Conservation (phyloP, 2,329 filamentous ascomycete genomes). For the Cladosporium austrohemisphaericum region DNA sequence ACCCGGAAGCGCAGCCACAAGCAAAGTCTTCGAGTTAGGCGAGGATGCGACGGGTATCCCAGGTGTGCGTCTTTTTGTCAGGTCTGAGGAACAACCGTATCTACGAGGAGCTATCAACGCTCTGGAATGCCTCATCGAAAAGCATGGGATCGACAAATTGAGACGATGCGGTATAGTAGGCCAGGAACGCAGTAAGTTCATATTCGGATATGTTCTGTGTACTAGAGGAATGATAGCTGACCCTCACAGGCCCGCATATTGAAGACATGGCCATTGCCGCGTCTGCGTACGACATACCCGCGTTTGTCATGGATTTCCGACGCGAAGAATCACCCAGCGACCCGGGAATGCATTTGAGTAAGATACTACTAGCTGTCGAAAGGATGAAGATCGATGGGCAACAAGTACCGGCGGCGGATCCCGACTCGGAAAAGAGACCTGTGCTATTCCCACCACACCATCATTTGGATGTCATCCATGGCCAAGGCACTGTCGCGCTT, state of each 20-base stretch:
- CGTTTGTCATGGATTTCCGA: neutral
- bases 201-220: neutral
- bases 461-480: constrained; percentile 85
- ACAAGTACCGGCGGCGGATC: neutral
- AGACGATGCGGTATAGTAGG: neutral
- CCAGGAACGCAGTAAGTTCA: neutral
- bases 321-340: neutral
- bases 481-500: constrained; percentile 81
- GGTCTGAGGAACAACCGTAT: constrained; percentile 6
- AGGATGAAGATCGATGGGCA: constrained; percentile 2
- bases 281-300: constrained; percentile 9
- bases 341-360: neutral
- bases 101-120: constrained; percentile 8
- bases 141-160: constrained; percentile 3
- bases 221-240: neutral
- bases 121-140: neutral
- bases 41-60: neutral
- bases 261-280: constrained; percentile 31
- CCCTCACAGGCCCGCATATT: constrained; percentile 16
- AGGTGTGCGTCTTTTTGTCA: constrained; percentile 2
- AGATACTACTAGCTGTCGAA: neutral
- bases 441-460: constrained; percentile 86
- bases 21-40: neutral
- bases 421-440: constrained; percentile 30
- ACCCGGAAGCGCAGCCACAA: neutral